Conservation (phyloP, 257 asterid genomes). For the Solanum sejunctum region DNA sequence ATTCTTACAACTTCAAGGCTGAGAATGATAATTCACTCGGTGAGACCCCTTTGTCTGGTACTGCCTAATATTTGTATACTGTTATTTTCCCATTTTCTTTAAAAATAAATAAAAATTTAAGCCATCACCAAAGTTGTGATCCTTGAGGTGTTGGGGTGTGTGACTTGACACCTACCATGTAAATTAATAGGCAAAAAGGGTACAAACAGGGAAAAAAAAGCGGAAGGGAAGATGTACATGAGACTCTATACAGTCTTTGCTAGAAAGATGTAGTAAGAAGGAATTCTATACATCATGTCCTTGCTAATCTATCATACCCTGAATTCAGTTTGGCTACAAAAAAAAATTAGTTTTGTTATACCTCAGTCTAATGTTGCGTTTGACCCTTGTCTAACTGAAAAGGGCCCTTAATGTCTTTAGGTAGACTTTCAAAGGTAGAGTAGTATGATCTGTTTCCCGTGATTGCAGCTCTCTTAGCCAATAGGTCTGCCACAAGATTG, state of each 20-base stretch:
- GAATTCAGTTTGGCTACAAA: neutral
- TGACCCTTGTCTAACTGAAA: neutral
- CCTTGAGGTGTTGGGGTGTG: neutral
- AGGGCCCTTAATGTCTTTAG: neutral
- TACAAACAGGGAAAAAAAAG: neutral
- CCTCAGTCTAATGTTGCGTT: neutral
- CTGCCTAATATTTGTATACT: neutral
- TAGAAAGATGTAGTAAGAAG: neutral
- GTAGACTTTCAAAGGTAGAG: neutral
- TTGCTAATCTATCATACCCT: neutral
- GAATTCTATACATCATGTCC: neutral
- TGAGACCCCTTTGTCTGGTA: conserved; percentile 2
- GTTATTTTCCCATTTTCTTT: neutral
- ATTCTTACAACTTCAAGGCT: conserved; percentile 31
- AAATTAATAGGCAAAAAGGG: neutral
- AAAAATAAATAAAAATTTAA: neutral
- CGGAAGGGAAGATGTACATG: neutral
- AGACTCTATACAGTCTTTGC: neutral
- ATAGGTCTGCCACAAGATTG: neutral
- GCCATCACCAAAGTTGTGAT: neutral
- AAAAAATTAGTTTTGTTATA: neutral
- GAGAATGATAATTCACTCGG: conserved; percentile 57
- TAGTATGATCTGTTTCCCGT: neutral
- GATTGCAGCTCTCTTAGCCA: neutral
- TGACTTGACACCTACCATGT: neutral